Conservation (phyloP, 2,329 filamentous ascomycete species). For the Fusarium mundagurra region DNA sequence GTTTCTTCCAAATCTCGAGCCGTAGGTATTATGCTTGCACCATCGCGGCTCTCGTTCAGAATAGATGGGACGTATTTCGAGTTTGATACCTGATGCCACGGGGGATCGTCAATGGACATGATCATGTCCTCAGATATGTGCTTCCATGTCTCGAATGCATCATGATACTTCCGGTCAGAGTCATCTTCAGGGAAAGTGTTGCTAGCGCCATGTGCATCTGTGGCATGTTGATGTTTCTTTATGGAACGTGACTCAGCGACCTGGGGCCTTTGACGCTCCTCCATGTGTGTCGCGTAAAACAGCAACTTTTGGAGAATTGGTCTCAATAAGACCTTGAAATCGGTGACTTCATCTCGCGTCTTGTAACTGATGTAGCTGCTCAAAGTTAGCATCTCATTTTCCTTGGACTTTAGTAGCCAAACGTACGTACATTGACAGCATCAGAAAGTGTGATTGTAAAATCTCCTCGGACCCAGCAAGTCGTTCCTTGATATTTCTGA, state of each 20-base stretch:
- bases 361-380: neutral
- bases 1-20: rapidly evolving
- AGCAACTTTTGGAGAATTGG: neutral
- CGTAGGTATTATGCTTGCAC: neutral
- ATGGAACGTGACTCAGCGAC: neutral
- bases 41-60: neutral
- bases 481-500: neutral
- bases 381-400: neutral
- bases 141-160: neutral
- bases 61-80: neutral
- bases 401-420: rapidly evolving
- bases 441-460: neutral
- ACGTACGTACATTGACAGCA: neutral
- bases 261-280: neutral
- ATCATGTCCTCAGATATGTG: neutral
- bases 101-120: neutral
- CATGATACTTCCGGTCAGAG: rapidly evolving
- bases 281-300: rapidly evolving
- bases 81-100: neutral
- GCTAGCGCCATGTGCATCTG: neutral
- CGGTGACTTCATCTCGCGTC: neutral
- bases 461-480: neutral
- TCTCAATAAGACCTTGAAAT: neutral
- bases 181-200: neutral
- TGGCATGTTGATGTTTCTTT: too few species aligned